phyloP scores from a whole-genome alignment of 2,329 filamentous ascomycete species.

The Cladophialophora immunda region DNA sequence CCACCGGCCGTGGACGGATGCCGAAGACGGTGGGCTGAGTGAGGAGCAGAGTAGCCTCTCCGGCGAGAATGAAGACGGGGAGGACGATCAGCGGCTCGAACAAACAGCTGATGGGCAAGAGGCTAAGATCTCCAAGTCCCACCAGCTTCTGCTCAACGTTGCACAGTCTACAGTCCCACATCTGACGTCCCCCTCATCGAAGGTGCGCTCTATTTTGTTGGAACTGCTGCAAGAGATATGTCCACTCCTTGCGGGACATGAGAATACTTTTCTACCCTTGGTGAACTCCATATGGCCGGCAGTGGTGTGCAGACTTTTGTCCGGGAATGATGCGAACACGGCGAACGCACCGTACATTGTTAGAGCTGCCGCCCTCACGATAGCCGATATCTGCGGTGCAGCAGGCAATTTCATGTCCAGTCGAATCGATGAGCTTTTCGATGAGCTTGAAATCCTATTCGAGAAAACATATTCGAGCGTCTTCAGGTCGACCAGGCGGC shows the following conservation, averaged over 20 bases:
- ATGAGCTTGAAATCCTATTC: conserved; percentile 54
- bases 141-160: conserved; percentile 82
- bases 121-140: conserved; percentile 71
- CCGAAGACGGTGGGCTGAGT: conserved; percentile 35
- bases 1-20: conserved; percentile 42
- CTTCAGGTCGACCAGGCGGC: background rate
- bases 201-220: conserved; percentile 79
- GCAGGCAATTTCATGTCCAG: conserved; percentile 83
- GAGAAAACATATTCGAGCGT: conserved; percentile 25
- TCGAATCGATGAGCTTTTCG: conserved; percentile 75
- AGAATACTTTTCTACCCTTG: conserved; percentile 85
- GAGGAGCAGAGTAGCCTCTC: conserved; percentile 35
- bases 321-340: conserved; percentile 63
- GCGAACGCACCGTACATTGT: conserved; percentile 55
- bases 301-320: conserved; percentile 70
- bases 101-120: conserved; percentile 46
- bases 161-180: conserved; percentile 87
- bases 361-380: conserved; percentile 71
- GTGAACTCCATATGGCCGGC: conserved; percentile 93
- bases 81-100: conserved; percentile 11
- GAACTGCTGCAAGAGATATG: conserved; percentile 77
- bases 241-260: conserved; percentile 75
- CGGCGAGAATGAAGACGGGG: conserved; percentile 6
- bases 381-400: conserved; percentile 72
- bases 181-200: conserved; percentile 82